Percentiles rank a stretch among this genome's conserved stretches.
Evolutionary conservation across 495 filamentous ascomycete species (phyloP).

Genomic region (Daldinia bambusicola): DNA sequence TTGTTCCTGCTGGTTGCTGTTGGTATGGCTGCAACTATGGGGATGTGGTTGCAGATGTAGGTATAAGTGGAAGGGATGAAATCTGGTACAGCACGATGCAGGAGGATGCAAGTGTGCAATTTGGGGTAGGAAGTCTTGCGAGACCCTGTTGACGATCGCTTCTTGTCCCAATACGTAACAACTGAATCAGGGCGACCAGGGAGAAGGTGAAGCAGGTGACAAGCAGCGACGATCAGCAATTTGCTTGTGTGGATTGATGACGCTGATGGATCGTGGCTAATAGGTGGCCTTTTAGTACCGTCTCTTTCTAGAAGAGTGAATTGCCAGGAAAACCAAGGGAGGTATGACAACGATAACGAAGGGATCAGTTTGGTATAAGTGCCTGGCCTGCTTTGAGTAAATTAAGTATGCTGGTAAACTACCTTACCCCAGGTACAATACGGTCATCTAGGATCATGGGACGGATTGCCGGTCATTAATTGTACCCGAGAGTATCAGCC

Average conservation of each 20-base stretch:
- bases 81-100: slow-evolving; percentile 34
- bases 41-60: slow-evolving; percentile 27
- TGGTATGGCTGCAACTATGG: slow-evolving; percentile 26
- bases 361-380: slow-evolving; percentile 9
- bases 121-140: slow-evolving; percentile 15
- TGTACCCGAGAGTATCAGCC: slow-evolving; percentile 36
- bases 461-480: slow-evolving; percentile 30
- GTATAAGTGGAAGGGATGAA: slow-evolving; percentile 23
- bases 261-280: slow-evolving; percentile 30
- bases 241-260: slow-evolving; percentile 24
- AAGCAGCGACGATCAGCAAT: slow-evolving; percentile 35
- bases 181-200: slow-evolving; percentile 11
- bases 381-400: slow-evolving; percentile 1
- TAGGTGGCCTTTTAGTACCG: slow-evolving; percentile 11
- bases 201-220: slow-evolving; percentile 28
- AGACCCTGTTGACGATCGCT: slow-evolving; percentile 36
- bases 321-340: not conserved
- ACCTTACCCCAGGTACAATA: slow-evolving; percentile 8
- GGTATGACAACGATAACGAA: slow-evolving; percentile 7
- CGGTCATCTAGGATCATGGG: slow-evolving; percentile 15
- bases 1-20: slow-evolving; percentile 15
- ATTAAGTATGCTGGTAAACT: slow-evolving; percentile 4
- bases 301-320: not conserved
- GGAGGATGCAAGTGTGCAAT: slow-evolving; percentile 29
- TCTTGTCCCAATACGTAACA: slow-evolving; percentile 29